These are phyloP conservation scores for Graphilbum fragrans DNA, from an alignment of 2,329 filamentous ascomycete genomes.

Conservation along the genomic window DNA sequence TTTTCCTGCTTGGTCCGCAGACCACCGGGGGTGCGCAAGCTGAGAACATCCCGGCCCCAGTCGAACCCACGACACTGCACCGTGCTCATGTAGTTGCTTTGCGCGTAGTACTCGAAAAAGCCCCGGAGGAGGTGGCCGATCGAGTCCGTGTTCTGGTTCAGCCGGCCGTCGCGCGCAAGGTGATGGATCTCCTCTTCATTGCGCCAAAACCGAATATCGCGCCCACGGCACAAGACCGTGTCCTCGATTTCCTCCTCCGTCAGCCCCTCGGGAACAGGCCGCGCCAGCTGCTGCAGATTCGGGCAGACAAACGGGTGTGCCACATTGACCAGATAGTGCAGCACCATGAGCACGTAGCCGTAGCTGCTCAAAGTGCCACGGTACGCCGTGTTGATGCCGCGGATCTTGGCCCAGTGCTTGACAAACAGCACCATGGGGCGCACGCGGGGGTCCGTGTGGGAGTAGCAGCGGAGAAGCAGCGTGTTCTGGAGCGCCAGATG, in stretches of 20 bases:
- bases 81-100: slow-evolving; percentile 40
- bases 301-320: slow-evolving; percentile 70
- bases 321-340: slow-evolving; percentile 82
- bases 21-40: slow-evolving; percentile 59
- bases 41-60: slow-evolving; percentile 72
- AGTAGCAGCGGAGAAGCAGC: slow-evolving; percentile 70
- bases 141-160: slow-evolving; percentile 58
- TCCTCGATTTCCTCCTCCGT: slow-evolving; percentile 25
- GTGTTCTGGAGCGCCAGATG: slow-evolving; percentile 78
- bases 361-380: slow-evolving; percentile 80
- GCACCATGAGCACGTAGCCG: slow-evolving; percentile 82
- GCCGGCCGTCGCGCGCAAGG: slow-evolving; percentile 42
- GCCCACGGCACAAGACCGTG: slow-evolving; percentile 44
- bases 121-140: slow-evolving; percentile 62
- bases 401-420: slow-evolving; percentile 80
- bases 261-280: slow-evolving; percentile 24
- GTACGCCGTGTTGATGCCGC: slow-evolving; percentile 79
- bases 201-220: slow-evolving; percentile 66
- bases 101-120: slow-evolving; percentile 82
- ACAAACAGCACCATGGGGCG: slow-evolving; percentile 71
- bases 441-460: slow-evolving; percentile 65
- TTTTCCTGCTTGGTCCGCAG: slow-evolving; percentile 64
- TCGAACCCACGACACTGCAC: slow-evolving; percentile 50
- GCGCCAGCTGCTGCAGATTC: slow-evolving; percentile 58
- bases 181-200: slow-evolving; percentile 57